Percentiles rank a stretch among this genome's conserved stretches.
Evolutionary conservation across 495 filamentous ascomycete genomes (phyloP).

Genomic region (Aspergillus cavernicola): DNA sequence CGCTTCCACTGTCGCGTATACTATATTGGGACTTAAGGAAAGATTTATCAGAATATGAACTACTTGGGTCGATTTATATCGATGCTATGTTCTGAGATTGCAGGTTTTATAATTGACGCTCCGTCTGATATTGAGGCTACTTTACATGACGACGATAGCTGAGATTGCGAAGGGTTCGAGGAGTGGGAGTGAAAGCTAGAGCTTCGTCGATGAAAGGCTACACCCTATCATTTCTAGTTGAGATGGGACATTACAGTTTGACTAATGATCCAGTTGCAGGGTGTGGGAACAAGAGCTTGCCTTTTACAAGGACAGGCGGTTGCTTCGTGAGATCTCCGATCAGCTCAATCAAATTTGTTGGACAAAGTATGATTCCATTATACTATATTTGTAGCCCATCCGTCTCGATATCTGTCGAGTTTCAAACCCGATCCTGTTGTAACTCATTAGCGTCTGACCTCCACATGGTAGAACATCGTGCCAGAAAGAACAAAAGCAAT

Average conservation of each 20-base stretch:
- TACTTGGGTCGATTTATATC: background rate
- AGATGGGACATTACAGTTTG: background rate
- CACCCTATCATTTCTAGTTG: too few relatives aligned
- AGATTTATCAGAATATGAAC: slow-evolving; percentile 6
- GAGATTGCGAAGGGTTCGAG: background rate
- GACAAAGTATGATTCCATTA: background rate
- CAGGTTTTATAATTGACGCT: background rate
- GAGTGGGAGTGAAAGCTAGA: background rate
- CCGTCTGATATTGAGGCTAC: background rate
- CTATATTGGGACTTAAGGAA: background rate
- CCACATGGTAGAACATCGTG: background rate
- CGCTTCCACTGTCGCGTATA: slow-evolving; percentile 1
- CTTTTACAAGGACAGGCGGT: background rate
- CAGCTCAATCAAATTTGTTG: slow-evolving; percentile 1
- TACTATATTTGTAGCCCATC: background rate
- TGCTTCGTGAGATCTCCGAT: background rate
- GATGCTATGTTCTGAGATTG: slow-evolving; percentile 1
- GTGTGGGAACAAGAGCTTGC: background rate
- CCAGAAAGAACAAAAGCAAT: slow-evolving; percentile 4
- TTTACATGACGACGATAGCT: background rate
- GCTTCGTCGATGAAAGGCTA: too few relatives aligned
- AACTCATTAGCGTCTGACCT: background rate
- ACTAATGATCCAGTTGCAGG: background rate
- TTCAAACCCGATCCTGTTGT: background rate
- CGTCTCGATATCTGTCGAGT: background rate